phyloP scores from a whole-genome alignment of 2,329 filamentous ascomycete species.

The Talaromyces sp. region DNA sequence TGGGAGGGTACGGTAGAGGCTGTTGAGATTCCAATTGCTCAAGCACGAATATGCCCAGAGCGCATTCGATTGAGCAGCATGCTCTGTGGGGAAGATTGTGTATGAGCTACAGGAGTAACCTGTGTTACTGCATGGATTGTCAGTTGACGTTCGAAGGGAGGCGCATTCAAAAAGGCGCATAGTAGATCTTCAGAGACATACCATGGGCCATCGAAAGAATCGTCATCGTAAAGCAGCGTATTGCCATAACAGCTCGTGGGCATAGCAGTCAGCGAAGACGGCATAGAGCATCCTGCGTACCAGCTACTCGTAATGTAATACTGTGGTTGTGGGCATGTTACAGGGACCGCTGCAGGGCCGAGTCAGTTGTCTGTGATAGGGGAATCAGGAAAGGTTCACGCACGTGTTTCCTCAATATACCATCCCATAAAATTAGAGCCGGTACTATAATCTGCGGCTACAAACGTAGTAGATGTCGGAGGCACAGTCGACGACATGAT shows the following conservation, averaged over 20 bases:
- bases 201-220: not conserved
- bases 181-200: conserved; percentile 1
- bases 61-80: not conserved
- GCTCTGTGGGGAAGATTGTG: conserved; percentile 11
- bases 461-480: conserved; percentile 4
- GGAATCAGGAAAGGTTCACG: not conserved
- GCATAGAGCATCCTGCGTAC: conserved; percentile 7
- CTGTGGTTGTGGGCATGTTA: conserved; percentile 3
- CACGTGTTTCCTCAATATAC: conserved; percentile 13
- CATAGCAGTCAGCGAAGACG: not conserved
- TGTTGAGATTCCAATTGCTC: conserved; percentile 12
- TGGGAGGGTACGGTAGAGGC: conserved; percentile 13
- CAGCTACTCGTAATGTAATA: conserved; percentile 9
- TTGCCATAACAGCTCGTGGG: conserved; percentile 9
- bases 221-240: conserved; percentile 1
- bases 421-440: conserved; percentile 11
- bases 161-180: not conserved
- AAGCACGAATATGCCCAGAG: conserved; percentile 8
- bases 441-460: conserved; percentile 9
- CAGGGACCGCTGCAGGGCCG: conserved; percentile 2
- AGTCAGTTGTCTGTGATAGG: not conserved
- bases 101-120: conserved; percentile 8
- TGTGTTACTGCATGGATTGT: not conserved
- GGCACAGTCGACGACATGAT: not conserved
- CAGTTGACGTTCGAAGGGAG: not conserved